These are phyloP conservation scores for Zasmidium angulare DNA, from an alignment of 2,329 filamentous ascomycete species.

Conservation along the genomic window DNA sequence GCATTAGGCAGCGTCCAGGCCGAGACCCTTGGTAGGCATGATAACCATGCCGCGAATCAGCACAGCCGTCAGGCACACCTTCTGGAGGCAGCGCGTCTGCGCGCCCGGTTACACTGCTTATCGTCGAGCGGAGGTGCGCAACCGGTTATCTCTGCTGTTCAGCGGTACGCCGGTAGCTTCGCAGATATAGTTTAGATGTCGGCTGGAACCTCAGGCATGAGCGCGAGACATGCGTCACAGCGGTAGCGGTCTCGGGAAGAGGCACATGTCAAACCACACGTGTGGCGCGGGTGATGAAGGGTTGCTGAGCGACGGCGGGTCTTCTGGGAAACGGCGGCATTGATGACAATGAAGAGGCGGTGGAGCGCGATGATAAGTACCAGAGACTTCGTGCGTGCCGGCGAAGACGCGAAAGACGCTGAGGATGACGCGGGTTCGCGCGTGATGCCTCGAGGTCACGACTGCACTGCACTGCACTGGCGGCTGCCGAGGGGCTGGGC, in stretches of 20 bases:
- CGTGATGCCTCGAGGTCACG: not conserved
- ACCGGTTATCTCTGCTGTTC: slow-evolving; percentile 1
- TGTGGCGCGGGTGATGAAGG: not conserved
- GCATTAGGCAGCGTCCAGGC: not conserved
- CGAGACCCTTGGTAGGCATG: not conserved
- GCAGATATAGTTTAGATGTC: not conserved
- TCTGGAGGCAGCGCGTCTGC: not conserved
- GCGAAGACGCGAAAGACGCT: not conserved
- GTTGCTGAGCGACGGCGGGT: not conserved
- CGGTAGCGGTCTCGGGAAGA: not conserved
- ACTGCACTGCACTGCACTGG: not conserved
- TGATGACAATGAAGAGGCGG: not conserved
- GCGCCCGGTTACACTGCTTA: slow-evolving; percentile 3
- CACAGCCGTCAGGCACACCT: slow-evolving; percentile 3
- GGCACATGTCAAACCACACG: not conserved
- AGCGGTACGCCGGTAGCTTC: no score
- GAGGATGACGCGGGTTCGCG: not conserved
- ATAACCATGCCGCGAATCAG: slow-evolving; percentile 4
- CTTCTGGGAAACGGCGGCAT: not conserved
- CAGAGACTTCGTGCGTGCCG: not conserved
- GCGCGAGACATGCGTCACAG: not conserved
- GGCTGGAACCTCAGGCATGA: not conserved
- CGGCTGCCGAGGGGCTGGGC: not conserved
- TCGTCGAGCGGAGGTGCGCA: slow-evolving; percentile 3
- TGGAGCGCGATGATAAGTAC: not conserved